Percentiles rank a stretch among this genome's conserved stretches.
Evolutionary conservation across 148 eudicot species (phyloP).

Genomic region (Talinum fruticosum): DNA sequence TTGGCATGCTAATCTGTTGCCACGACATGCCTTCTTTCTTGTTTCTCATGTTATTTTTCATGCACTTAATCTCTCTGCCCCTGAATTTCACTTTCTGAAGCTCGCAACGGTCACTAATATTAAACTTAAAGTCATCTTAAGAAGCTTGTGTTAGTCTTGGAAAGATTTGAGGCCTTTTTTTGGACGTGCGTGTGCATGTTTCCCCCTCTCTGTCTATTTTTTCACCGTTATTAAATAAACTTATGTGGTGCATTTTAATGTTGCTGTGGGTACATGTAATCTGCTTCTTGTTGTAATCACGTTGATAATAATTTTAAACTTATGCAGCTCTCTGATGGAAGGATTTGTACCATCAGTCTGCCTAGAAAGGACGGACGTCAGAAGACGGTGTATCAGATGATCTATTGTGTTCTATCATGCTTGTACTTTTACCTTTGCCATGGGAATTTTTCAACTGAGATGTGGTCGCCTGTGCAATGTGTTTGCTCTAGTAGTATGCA

Average conservation of each 20-base stretch:
- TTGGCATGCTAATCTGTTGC: not conserved
- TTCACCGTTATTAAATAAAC: not conserved
- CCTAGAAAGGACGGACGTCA: constrained; percentile 32
- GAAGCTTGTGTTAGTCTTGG: not conserved
- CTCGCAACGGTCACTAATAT: not conserved
- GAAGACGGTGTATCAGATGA: constrained; percentile 48
- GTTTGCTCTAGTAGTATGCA: constrained; percentile 35
- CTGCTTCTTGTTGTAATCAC: not conserved
- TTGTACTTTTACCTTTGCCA: constrained; percentile 40
- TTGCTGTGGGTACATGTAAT: not conserved
- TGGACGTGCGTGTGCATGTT: not conserved
- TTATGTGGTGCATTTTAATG: not conserved
- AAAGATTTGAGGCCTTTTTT: not conserved
- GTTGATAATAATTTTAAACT: not conserved
- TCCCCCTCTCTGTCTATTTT: not conserved
- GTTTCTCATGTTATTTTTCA: not conserved
- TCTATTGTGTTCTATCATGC: constrained; percentile 48
- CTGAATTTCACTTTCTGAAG: not conserved
- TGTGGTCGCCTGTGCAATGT: constrained; percentile 35
- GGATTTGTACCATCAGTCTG: constrained; percentile 17
- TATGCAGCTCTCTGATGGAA: constrained; percentile 29
- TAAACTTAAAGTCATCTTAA: not conserved
- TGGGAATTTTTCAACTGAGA: constrained; percentile 49
- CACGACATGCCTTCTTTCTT: not conserved
- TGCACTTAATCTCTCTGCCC: not conserved